Evolutionary conservation across 805 yeast genomes (phyloP).

Genomic region (Saccharomycopsis javanensis): DNA sequence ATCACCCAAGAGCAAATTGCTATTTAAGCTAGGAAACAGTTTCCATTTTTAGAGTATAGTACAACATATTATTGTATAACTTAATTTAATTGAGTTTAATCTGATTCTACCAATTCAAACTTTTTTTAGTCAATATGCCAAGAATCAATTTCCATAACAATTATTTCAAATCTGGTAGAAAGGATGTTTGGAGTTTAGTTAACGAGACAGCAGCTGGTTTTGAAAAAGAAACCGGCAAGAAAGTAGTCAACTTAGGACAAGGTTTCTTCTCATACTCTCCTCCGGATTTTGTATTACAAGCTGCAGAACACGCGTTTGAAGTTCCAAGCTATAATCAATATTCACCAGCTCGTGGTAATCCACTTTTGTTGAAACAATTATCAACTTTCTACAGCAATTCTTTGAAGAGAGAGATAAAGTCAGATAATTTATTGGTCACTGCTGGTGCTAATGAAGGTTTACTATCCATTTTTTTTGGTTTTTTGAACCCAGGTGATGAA

Average conservation of each 20-base stretch:
- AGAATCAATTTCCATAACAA: conserved; percentile 38
- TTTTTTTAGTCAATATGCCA: not conserved
- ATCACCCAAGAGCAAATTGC: not conserved
- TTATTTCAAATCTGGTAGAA: conserved; percentile 60
- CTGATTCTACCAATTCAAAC: no score
- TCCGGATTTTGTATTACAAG: conserved; percentile 82
- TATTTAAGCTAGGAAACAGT: no score
- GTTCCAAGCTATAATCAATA: conserved; percentile 79
- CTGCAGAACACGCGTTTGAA: conserved; percentile 68
- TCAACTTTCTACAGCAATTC: conserved; percentile 62
- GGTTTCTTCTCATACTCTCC: conserved; percentile 96
- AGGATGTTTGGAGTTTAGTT: conserved; percentile 92
- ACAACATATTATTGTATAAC: no score
- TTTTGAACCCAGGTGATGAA: conserved; percentile 81
- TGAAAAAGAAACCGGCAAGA: conserved; percentile 49
- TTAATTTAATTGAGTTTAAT: no score
- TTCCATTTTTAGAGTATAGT: no score
- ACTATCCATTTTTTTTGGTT: conserved; percentile 74
- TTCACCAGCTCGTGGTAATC: conserved; percentile 84
- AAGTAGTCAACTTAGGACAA: conserved; percentile 85
- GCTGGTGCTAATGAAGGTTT: conserved; percentile 98
- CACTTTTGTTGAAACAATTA: conserved; percentile 59
- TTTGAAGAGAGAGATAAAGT: conserved; percentile 47
- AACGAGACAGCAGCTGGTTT: conserved; percentile 77
- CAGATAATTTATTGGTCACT: conserved; percentile 65